A percentile compares a stretch with the other conserved stretches of the same genome.
phyloP scores from a whole-genome alignment of 768 basidiomycete species.

The Boletus rubroflammeus region DNA sequence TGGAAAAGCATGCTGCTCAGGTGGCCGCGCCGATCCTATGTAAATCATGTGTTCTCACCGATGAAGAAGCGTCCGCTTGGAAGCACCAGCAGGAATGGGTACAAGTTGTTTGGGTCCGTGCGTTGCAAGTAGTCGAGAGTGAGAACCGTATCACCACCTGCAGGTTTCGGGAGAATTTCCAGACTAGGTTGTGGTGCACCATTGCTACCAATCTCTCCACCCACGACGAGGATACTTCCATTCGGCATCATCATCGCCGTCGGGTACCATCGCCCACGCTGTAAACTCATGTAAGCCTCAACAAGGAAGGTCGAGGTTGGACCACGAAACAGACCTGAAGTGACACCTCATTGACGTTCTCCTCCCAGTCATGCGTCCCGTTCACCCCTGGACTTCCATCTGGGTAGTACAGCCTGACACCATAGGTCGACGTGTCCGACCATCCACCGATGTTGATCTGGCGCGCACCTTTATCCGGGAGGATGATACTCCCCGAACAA shows the following conservation, averaged over 20 bases:
- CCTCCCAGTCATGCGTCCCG: slow-evolving; percentile 78
- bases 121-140: slow-evolving; percentile 63
- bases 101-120: slow-evolving; percentile 78
- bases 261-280: slow-evolving; percentile 73
- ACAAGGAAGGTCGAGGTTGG: neutral
- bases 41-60: slow-evolving; percentile 40
- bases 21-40: neutral
- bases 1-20: slow-evolving; percentile 20
- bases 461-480: slow-evolving; percentile 65
- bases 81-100: slow-evolving; percentile 71
- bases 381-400: slow-evolving; percentile 65
- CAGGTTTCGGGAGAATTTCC: slow-evolving; percentile 66
- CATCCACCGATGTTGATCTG: slow-evolving; percentile 39
- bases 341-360: slow-evolving; percentile 51
- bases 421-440: slow-evolving; percentile 69
- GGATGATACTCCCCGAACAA: slow-evolving; percentile 68
- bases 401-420: slow-evolving; percentile 70
- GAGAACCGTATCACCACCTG: slow-evolving; percentile 57
- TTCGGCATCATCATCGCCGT: slow-evolving; percentile 66
- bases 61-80: slow-evolving; percentile 69
- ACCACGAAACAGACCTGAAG: slow-evolving; percentile 49
- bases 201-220: slow-evolving; percentile 73
- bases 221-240: slow-evolving; percentile 69
- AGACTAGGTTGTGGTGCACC: slow-evolving; percentile 61
- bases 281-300: neutral